Evolutionary conservation across 129 eudicot genomes (phyloP).

Genomic region (Artemisia tridentata): DNA sequence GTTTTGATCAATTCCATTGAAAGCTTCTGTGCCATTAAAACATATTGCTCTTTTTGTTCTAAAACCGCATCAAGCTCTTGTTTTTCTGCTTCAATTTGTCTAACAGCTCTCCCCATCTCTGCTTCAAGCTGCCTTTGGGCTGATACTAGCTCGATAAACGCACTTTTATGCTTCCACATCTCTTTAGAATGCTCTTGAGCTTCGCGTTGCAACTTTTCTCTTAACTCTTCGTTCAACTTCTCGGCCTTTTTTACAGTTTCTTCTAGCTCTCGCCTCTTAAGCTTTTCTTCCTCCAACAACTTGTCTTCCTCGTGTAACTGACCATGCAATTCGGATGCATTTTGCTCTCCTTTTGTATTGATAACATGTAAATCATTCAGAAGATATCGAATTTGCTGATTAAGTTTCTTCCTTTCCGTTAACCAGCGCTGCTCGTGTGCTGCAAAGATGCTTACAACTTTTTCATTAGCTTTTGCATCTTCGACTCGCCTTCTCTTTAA

Average conservation of each 20-base stretch:
- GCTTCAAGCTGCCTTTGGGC: constrained; percentile 93
- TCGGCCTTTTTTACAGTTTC: constrained; percentile 46
- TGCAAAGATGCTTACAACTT: constrained; percentile 70
- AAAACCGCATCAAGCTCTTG: constrained; percentile 60
- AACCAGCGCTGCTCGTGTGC: constrained; percentile 82
- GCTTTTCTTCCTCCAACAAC: constrained; percentile 46
- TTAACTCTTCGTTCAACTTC: constrained; percentile 44
- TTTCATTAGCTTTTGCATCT: constrained; percentile 88
- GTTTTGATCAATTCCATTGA: constrained; percentile 71
- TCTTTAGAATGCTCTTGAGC: constrained; percentile 65
- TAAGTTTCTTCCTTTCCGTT: constrained; percentile 68
- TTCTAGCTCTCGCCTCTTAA: constrained; percentile 49
- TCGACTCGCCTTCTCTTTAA: constrained; percentile 65
- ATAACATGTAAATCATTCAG: constrained; percentile 51
- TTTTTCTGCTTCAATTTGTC: constrained; percentile 80
- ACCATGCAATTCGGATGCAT: constrained; percentile 34
- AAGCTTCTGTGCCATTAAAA: constrained; percentile 63
- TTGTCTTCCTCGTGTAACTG: constrained; percentile 48
- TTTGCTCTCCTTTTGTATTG: constrained; percentile 39
- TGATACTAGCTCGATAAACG: constrained; percentile 87
- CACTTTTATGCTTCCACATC: constrained; percentile 73
- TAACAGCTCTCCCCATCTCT: constrained; percentile 70
- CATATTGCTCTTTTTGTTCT: constrained; percentile 67
- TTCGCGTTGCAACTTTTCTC: constrained; percentile 44
- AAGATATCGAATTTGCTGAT: constrained; percentile 53